Evolutionary conservation across 495 filamentous ascomycete species (phyloP).

Genomic region (Annulohypoxylon bovei): DNA sequence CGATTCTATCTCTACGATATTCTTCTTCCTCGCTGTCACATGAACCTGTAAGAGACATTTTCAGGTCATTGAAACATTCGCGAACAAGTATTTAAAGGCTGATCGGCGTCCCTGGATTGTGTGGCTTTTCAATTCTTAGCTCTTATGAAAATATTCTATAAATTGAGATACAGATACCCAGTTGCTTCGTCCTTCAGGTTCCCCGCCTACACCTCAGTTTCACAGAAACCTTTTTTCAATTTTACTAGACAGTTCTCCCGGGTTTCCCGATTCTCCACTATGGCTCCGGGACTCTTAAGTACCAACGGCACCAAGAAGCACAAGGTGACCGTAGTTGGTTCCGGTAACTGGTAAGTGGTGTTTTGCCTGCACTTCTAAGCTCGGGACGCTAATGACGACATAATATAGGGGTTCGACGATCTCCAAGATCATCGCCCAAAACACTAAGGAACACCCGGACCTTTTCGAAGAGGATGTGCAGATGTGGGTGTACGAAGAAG

Average conservation of each 20-base stretch:
- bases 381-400: constrained; percentile 20
- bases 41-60: constrained; percentile 22
- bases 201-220: constrained; percentile 12
- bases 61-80: neutral
- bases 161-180: constrained; percentile 39
- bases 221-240: constrained; percentile 13
- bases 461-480: constrained; percentile 89
- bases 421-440: constrained; percentile 96
- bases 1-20: constrained; percentile 16
- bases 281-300: constrained; percentile 41
- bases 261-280: constrained; percentile 14
- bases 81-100: constrained; percentile 19
- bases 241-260: constrained; percentile 16
- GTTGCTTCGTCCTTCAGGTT: constrained; percentile 28
- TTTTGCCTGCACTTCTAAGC: neutral
- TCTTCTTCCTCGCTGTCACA: constrained; percentile 30
- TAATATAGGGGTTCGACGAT: constrained; percentile 86
- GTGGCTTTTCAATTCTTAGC: neutral
- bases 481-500: constrained; percentile 98
- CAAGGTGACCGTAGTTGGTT: constrained; percentile 93
- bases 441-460: constrained; percentile 76
- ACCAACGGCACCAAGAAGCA: constrained; percentile 70
- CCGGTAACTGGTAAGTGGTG: constrained; percentile 88
- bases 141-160: constrained; percentile 31
- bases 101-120: neutral